Evolutionary conservation across 441 rosid species (phyloP), one percentile per base, ranked within the genome.

Genomic region (Erodium trifolium): DNA sequence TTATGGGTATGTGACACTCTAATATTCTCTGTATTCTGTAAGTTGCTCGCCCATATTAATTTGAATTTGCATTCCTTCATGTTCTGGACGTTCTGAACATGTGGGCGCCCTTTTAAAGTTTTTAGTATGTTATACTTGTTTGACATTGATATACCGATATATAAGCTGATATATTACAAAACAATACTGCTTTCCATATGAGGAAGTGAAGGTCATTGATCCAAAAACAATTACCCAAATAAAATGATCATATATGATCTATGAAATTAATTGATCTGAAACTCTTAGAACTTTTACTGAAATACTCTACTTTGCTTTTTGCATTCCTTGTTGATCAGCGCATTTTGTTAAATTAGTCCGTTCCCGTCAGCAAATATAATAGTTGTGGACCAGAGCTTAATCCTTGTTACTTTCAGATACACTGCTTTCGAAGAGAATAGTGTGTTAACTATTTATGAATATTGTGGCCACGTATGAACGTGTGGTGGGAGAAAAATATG

Each of bases 1-100:
- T 60, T 65, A 41, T 84, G 73, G 97, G 97, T 91, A 82, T 66
- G 84, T 69, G 5, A 55, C 31, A 68, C 31, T 53, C 68, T 47
- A 69, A 63, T 14, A 9, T 27, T 68, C 67, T 69, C 19, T 12
- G 3, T 5, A 18, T 3, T 53, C 5, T 59, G 0, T 41, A 51
- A 23, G 14, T 65, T 18, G 43, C 18, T 67, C 4, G 65, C 2
- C 53, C 12, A 37, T 18, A 62, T 16, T 4, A 63, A 57, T 39
- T 10, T 35, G 23, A 13, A 18, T 73, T 23, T 37, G 16, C 23
- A 13, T 53, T 64, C 14, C 43, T 23, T 31, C 3, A 13, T 68
- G 60, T 41, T 67, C 19, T 37, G 19, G 41, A 18, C 4, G 8
- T 37, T 37, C 9, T 7, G 41, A 37, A 5, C 41, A 4, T 37